Percentiles rank a stretch among this genome's conserved stretches.
Evolutionary conservation across 1,284 basidiomycete species (phyloP).

Genomic region (Cutaneotrichosporon sp.): DNA sequence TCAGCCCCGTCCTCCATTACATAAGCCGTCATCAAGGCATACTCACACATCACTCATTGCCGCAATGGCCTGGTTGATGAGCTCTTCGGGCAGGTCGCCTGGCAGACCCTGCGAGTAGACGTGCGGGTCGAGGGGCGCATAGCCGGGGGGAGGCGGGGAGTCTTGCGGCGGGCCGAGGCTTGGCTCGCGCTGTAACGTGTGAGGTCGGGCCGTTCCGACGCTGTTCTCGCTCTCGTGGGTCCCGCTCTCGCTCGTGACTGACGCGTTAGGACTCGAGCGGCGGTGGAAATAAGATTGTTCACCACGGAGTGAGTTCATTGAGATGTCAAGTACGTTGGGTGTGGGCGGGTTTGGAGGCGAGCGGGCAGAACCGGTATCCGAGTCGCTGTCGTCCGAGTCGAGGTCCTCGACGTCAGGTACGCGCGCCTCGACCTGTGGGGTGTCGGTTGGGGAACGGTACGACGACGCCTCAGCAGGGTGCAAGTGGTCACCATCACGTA

Average conservation of each 20-base stretch:
- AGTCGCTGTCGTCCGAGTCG: constrained; percentile 32
- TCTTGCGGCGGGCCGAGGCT: constrained; percentile 26
- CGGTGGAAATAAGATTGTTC: constrained; percentile 43
- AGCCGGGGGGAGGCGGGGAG: constrained; percentile 48
- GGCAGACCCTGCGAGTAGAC: constrained; percentile 52
- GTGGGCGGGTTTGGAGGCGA: constrained; percentile 58
- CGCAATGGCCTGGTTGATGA: constrained; percentile 52
- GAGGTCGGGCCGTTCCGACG: constrained; percentile 10
- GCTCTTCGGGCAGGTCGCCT: constrained; percentile 52
- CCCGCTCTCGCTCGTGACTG: constrained; percentile 7
- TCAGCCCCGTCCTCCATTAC: constrained; percentile 1
- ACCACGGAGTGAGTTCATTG: constrained; percentile 52
- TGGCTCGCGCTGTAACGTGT: constrained; percentile 13
- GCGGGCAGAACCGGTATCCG: constrained; percentile 11
- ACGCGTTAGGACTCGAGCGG: constrained; percentile 11
- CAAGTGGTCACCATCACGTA: constrained; percentile 31
- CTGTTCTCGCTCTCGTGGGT: constrained; percentile 5
- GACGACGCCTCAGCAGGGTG: constrained; percentile 15
- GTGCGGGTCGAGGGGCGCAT: constrained; percentile 53
- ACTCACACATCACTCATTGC: constrained; percentile 38
- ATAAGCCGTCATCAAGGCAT: not conserved
- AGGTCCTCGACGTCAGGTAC: constrained; percentile 36
- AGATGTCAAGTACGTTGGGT: constrained; percentile 58
- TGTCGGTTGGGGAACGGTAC: constrained; percentile 52
- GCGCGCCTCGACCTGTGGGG: constrained; percentile 38